Base-by-base conservation (phyloP, 805 yeast species). In the Schwanniomyces occidentalis region DNA sequence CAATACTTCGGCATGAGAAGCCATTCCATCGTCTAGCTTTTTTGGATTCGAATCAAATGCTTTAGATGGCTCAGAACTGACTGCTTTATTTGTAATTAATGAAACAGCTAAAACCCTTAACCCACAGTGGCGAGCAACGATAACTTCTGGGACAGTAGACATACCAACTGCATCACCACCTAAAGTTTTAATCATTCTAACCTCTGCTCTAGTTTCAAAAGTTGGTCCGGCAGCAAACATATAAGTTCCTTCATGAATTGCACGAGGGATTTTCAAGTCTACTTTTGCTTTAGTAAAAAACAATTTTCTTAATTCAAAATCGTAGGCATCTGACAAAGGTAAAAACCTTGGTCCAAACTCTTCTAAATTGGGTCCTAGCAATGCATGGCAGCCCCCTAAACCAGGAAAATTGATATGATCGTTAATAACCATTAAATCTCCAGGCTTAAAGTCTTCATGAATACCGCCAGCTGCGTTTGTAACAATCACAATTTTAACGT, bases 381-480 rank as follows among this genome's bases (percentile, higher is more conserved):
- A 70, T 5, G 96, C 93, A 57, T 90, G 93, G 44, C 65, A 73
- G 1, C 98, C 99, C 5, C 91, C 80, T 40, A 91, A 68, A 1
- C 99, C 98, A 0, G 97, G 96, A 35, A 91, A 54, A 57, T 90
- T 89, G 50, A 91, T 74, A 58, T 91, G 99, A 57, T 90, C 99
- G 45, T 74, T 74, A 44, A 91, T 76, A 30, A 93, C 72, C 98
- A 93, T 91, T 45, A 91, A 66, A 52, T 93, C 97, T 20, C 97
- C 96, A 2, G 91, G 85, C 34, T 71, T 71, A 58, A 61, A 90
- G 4, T 50, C 53, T 2, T 76, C 61, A 50, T 88, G 84, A 29
- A 85, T 59, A 1, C 96, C 97, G 29, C 98, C 99, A 2, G 96
- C 95, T 1, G 99, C 99, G 61, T 91, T 91, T n/a, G 98, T 91